These are phyloP conservation scores for Magnaporthiopsis incrustans DNA, from an alignment of 2,329 filamentous ascomycete species.

Conservation along the genomic window DNA sequence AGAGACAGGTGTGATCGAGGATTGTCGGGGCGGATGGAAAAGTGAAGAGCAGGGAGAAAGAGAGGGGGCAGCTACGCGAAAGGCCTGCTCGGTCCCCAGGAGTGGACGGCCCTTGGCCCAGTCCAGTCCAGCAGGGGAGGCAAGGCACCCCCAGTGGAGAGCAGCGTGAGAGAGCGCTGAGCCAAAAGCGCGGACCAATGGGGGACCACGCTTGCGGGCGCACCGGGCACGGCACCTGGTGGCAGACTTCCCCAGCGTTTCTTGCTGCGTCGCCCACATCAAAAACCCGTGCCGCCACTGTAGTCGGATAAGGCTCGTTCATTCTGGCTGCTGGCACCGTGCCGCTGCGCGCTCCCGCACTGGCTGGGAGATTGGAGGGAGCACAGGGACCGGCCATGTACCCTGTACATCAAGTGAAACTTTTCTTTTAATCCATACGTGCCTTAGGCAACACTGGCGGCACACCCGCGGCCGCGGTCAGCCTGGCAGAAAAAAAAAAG, in stretches of 20 bases:
- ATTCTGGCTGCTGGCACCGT: neutral
- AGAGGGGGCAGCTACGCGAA: conserved; percentile 7
- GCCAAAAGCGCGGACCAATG: conserved; percentile 6
- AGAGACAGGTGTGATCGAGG: neutral
- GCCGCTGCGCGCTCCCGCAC: neutral
- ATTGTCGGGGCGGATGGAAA: conserved; percentile 5
- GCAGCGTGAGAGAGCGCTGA: conserved; percentile 4
- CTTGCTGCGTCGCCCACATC: neutral
- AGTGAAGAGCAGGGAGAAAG: conserved; percentile 7
- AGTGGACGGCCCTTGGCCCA: neutral
- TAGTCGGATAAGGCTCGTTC: neutral
- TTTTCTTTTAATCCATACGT: neutral
- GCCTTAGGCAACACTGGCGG: neutral
- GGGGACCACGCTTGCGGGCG: neutral
- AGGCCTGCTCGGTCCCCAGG: conserved; percentile 1
- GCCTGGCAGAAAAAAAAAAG: neutral
- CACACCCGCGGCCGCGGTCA: neutral
- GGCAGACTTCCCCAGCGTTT: neutral
- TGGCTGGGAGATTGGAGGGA: neutral
- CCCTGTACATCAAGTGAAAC: neutral
- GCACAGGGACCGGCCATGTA: neutral
- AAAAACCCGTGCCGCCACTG: neutral
- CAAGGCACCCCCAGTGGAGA: conserved; percentile 2
- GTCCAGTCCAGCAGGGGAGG: neutral
- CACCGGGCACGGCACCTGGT: conserved; percentile 1